Conservation (phyloP, 2,329 filamentous ascomycete species). For the Phyllosticta capitalensis region DNA sequence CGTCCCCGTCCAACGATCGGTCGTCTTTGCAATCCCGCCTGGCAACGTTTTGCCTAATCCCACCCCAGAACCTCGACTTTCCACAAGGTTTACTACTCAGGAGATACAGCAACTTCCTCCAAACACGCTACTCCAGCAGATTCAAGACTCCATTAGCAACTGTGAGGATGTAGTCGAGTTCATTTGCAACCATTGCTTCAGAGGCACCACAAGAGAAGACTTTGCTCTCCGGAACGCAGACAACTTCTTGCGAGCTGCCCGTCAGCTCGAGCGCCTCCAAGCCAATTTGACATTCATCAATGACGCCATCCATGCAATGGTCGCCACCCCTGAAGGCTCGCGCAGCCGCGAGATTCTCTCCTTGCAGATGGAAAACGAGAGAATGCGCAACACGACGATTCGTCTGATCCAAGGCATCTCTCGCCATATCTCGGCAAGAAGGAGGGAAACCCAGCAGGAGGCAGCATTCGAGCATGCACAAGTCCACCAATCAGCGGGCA, state of each 20-base stretch:
- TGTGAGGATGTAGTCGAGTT: not conserved
- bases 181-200: not conserved
- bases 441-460: not conserved
- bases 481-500: not conserved
- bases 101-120: not conserved
- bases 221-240: not conserved
- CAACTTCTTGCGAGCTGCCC: constrained; percentile 2
- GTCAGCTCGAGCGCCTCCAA: constrained; percentile 4
- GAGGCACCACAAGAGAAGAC: not conserved
- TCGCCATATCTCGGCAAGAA: not conserved
- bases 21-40: not conserved
- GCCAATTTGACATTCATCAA: constrained; percentile 21
- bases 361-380: constrained; percentile 20
- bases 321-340: constrained; percentile 19
- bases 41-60: not conserved
- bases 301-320: constrained; percentile 16
- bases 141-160: not conserved
- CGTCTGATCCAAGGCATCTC: constrained; percentile 1
- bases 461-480: not conserved
- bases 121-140: not conserved
- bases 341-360: constrained; percentile 22
- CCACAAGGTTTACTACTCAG: not conserved
- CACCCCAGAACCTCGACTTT: not conserved
- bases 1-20: not conserved
- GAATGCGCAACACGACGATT: constrained; percentile 15